Evolutionary conservation across 352 stramenopile genomes (phyloP), one percentile per base, ranked within the genome.

Genomic region (Phytophthora aleatoria): DNA sequence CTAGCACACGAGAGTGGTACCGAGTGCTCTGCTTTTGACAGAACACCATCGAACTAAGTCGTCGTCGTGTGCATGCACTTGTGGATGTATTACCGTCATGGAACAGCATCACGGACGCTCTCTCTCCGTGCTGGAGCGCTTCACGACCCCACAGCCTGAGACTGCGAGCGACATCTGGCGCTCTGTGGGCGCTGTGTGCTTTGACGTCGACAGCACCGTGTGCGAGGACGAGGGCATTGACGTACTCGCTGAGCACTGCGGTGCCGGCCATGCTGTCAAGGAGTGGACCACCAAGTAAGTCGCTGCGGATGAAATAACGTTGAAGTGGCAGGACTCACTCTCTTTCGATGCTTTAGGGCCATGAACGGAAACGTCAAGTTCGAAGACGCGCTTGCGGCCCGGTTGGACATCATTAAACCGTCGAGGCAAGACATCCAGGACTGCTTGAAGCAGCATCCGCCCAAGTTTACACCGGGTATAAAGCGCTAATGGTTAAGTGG

Each of bases 341-440:
- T 54, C 26, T 56, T 13, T 52, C 31, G n/a, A 52, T 54, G 15
- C n/a, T 68, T 5, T 50, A 97, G 90, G 70, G 98, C 98, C 42
- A 99, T 99, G 98, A 96, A 98, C 45, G 98, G 98, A 12, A 89
- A 88, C 47, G 93, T 99, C 57, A 98, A 98, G 71, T 99, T 99
- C 72, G 90, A 99, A 80, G 97, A 99, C 67, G 97, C 98, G 1
- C 74, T 99, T 9, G 85, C 85, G n/a, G 94, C 87, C 39, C 91
- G 97, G 27, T 72, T 99, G 30, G 87, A 98, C 16, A 94, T 99
- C 49, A 98, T 99, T 51, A 78, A 97, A 67, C 97, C 98, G 7
- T 98, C 92, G 7, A 77, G 77, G 45, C 58, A 83, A 42, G 77
- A 94, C 59, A 95, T 99, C 56, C 64, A 90, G 44, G 65, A 90